Percentiles rank a stretch among this genome's conserved stretches.
Evolutionary conservation across 2,329 filamentous ascomycete species (phyloP).

Genomic region (Talaromyces sp.): DNA sequence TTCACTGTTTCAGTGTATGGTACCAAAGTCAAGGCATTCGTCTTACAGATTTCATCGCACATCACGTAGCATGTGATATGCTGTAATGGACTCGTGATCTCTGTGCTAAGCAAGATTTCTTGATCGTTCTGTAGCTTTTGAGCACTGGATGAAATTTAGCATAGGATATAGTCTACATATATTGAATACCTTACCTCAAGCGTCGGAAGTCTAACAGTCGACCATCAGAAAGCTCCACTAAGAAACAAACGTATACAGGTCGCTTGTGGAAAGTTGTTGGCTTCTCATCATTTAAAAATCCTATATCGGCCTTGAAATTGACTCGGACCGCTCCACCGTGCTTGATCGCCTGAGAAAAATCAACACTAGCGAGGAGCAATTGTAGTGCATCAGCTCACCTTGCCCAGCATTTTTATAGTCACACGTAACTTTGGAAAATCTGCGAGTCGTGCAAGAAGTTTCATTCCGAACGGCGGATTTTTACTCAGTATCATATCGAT

Average conservation of each 20-base stretch:
- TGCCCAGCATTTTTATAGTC: constrained; percentile 50
- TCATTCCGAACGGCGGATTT: constrained; percentile 78
- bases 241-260: constrained; percentile 66
- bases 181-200: constrained; percentile 48
- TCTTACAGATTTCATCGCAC: constrained; percentile 75
- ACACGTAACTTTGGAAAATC: constrained; percentile 69
- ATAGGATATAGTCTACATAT: background rate
- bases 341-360: constrained; percentile 30
- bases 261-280: constrained; percentile 62
- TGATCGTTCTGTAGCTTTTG: constrained; percentile 62
- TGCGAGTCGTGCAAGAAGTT: constrained; percentile 61
- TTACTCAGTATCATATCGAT: constrained; percentile 75
- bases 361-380: background rate
- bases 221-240: constrained; percentile 70
- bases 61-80: constrained; percentile 67
- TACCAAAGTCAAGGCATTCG: background rate
- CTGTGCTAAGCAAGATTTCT: constrained; percentile 58
- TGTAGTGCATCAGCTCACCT: constrained; percentile 33
- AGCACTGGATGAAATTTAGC: constrained; percentile 47
- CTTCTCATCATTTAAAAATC: constrained; percentile 65
- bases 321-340: constrained; percentile 51
- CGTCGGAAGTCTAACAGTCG: constrained; percentile 65
- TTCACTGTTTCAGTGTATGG: background rate
- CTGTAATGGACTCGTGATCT: constrained; percentile 54
- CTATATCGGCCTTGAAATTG: constrained; percentile 63